Evolutionary conservation across 768 basidiomycete genomes (phyloP).

Genomic region (Chiua virens): DNA sequence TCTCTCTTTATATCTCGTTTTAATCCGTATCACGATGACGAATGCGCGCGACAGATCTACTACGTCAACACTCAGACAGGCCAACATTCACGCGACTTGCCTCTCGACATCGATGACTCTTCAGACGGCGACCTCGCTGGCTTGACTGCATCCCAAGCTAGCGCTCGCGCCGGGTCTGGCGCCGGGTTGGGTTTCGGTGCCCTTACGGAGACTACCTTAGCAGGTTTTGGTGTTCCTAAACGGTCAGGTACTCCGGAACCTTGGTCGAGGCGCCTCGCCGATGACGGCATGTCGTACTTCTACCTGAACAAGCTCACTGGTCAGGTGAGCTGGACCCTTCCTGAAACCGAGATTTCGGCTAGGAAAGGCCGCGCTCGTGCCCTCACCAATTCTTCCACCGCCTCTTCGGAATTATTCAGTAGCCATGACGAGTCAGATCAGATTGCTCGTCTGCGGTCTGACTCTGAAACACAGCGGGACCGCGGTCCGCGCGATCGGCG

Average conservation of each 20-base stretch:
- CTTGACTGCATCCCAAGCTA: conserved; percentile 51
- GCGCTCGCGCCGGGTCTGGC: conserved; percentile 54
- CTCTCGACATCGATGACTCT: conserved; percentile 65
- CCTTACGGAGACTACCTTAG: conserved; percentile 35
- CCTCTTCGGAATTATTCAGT: conserved; percentile 29
- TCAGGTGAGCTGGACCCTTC: conserved; percentile 66
- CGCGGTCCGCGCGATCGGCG: conserved; percentile 27
- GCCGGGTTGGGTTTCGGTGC: conserved; percentile 50
- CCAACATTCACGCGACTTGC: conserved; percentile 81
- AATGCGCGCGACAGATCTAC: conserved; percentile 65
- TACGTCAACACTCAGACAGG: conserved; percentile 92
- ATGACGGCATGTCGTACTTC: conserved; percentile 80
- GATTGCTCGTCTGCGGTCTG: conserved; percentile 31
- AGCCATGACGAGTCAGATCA: conserved; percentile 23
- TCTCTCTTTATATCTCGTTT: conserved; percentile 6
- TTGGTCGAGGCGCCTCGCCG: conserved; percentile 80
- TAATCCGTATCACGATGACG: background rate
- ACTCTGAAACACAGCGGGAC: conserved; percentile 34
- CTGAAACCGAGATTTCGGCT: conserved; percentile 39
- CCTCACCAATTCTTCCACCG: conserved; percentile 33
- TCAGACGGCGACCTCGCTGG: conserved; percentile 65
- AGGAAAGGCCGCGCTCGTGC: conserved; percentile 35
- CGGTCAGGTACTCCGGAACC: conserved; percentile 69
- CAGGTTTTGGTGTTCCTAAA: conserved; percentile 62
- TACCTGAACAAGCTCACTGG: conserved; percentile 75